A percentile compares a stretch with the other conserved stretches of the same genome.
Conservation (phyloP, 129 eudicot species). For the Lactuca sativa region DNA sequence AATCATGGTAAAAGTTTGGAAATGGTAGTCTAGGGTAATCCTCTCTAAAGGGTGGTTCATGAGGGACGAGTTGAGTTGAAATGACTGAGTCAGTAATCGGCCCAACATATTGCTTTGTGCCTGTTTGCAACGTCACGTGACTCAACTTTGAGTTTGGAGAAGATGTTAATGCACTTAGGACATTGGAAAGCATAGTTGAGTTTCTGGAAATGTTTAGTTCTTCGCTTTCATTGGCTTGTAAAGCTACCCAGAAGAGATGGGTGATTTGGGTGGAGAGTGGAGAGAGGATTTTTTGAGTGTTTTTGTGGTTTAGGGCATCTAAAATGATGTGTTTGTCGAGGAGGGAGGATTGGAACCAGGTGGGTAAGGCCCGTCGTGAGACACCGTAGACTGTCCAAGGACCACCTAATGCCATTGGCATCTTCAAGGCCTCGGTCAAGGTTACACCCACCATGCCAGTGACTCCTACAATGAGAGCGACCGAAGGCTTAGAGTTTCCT, state of each 20-base stretch:
- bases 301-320: not conserved
- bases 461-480: constrained; percentile 21
- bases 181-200: constrained; percentile 26
- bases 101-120: constrained; percentile 22
- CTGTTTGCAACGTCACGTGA: constrained; percentile 31
- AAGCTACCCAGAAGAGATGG: constrained; percentile 33
- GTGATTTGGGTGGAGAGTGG: constrained; percentile 18
- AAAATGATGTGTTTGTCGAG: constrained; percentile 17
- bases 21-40: constrained; percentile 19
- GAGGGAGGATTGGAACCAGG: constrained; percentile 24
- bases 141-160: not conserved
- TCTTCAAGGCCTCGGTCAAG: constrained; percentile 23
- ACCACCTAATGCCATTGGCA: constrained; percentile 16
- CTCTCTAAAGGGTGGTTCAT: constrained; percentile 24
- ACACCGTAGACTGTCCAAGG: constrained; percentile 33
- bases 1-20: constrained; percentile 20
- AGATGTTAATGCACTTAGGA: constrained; percentile 6
- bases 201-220: constrained; percentile 8
- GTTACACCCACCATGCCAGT: constrained; percentile 30
- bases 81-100: constrained; percentile 1
- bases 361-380: constrained; percentile 7
- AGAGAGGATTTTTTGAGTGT: constrained; percentile 3
- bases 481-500: not conserved
- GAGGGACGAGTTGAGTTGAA: constrained; percentile 10
- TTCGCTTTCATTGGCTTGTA: constrained; percentile 4